Percentiles rank a stretch among this genome's conserved stretches.
These are phyloP conservation scores for Suillus occidentalis DNA, from an alignment of 768 basidiomycete genomes.

Conservation along the genomic window DNA sequence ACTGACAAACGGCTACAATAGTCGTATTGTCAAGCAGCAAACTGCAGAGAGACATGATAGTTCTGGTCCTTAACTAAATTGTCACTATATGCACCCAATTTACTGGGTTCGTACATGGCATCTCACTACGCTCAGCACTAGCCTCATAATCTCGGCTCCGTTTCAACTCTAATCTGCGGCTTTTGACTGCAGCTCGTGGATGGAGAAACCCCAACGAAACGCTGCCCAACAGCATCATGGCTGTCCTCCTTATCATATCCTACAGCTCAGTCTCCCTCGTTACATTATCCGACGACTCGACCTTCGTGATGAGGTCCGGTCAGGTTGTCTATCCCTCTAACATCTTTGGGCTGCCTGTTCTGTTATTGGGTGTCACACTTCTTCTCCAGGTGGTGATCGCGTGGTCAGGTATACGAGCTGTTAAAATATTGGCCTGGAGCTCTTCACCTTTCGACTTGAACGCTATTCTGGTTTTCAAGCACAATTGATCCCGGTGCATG, in stretches of 20 bases:
- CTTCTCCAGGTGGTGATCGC: constrained; percentile 25
- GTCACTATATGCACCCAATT: constrained; percentile 31
- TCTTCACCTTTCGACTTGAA: constrained; percentile 31
- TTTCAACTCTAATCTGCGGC: constrained; percentile 31
- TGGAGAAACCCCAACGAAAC: constrained; percentile 24
- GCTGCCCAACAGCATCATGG: constrained; percentile 22
- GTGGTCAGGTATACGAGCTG: constrained; percentile 17
- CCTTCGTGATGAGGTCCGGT: constrained; percentile 16
- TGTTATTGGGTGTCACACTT: constrained; percentile 27
- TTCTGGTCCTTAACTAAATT: constrained; percentile 26
- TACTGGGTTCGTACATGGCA: constrained; percentile 29
- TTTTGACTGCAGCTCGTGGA: constrained; percentile 22
- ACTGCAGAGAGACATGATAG: constrained; percentile 22
- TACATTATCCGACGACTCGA: constrained; percentile 3
- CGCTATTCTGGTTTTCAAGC: constrained; percentile 29
- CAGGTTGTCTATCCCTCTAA: constrained; percentile 3
- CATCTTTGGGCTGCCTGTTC: constrained; percentile 19
- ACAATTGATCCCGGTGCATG: constrained; percentile 29
- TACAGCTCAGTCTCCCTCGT: constrained; percentile 30
- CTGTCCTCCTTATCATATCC: constrained; percentile 28
- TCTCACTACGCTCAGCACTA: constrained; percentile 28
- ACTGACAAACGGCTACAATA: background rate
- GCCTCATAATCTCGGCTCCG: constrained; percentile 24
- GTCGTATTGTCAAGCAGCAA: background rate
- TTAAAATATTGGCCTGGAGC: constrained; percentile 33